Conservation (phyloP, 129 eudicot genomes). For the Apium graveolens region DNA sequence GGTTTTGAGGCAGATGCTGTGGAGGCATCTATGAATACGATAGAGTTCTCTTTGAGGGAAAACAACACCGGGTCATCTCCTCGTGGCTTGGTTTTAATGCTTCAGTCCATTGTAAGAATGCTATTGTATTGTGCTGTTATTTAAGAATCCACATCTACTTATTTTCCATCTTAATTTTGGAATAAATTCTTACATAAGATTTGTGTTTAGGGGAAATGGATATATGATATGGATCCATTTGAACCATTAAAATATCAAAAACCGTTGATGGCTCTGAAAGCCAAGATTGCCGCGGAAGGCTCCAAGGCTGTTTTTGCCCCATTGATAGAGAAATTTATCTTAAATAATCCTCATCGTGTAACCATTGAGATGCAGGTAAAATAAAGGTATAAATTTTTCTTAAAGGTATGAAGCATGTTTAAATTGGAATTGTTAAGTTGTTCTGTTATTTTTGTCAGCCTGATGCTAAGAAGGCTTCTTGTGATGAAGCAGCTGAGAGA, state of each 20-base stretch:
- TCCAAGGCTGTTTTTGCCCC: slow-evolving; percentile 97
- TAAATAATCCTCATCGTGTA: slow-evolving; percentile 78
- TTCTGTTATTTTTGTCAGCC: slow-evolving; percentile 47
- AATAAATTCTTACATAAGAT: neutral
- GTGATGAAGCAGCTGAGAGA: slow-evolving; percentile 83
- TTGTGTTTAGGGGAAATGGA: slow-evolving; percentile 80
- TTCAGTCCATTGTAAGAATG: slow-evolving; percentile 70
- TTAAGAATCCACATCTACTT: neutral
- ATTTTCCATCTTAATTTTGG: slow-evolving; percentile 1
- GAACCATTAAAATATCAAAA: slow-evolving; percentile 88
- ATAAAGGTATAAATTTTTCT: neutral
- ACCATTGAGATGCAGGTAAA: slow-evolving; percentile 97
- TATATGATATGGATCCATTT: slow-evolving; percentile 96
- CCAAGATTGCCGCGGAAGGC: slow-evolving; percentile 80
- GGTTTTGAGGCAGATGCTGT: slow-evolving; percentile 92
- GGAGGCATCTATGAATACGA: slow-evolving; percentile 98
- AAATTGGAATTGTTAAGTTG: neutral
- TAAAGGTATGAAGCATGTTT: neutral
- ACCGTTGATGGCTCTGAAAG: slow-evolving; percentile 77
- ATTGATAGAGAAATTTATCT: slow-evolving; percentile 65
- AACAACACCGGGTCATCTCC: slow-evolving; percentile 98
- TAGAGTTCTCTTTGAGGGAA: slow-evolving; percentile 93
- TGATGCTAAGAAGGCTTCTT: slow-evolving; percentile 95
- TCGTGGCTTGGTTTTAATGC: slow-evolving; percentile 95
- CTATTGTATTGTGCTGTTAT: neutral